Base-by-base conservation (phyloP, 2,329 filamentous ascomycete genomes). In the Fusarium humuli region DNA sequence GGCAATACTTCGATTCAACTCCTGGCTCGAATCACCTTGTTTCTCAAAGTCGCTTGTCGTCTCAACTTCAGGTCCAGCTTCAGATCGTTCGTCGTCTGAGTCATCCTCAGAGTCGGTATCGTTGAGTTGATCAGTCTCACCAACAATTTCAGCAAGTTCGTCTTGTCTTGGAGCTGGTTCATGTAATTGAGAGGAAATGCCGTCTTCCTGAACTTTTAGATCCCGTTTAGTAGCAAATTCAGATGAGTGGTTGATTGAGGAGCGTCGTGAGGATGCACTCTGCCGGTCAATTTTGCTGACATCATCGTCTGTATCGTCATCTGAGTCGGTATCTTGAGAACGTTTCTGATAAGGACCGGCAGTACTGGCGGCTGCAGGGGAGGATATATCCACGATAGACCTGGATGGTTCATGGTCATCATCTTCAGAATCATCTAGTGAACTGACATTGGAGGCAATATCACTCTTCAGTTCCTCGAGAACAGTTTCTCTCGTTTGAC, bases 81-180 rank as follows among this genome's bases (percentile, higher is more conserved):
- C 42, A 29, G 46, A 40, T 23, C 48, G 20, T n/a, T 47, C 50
- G 20, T 49, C 63, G 41, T 63, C 63, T 34, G 29, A 57, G 16
- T 57, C 56, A 20, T 48, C 44, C 18, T 69, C 66, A 12, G 47
- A 40, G 42, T 41, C 20, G 16, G 20, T 32, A 40, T 63, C 56
- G 16, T 49, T 41, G 29, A 47, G 44, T 14, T 52, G 23, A 54
- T n/a, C 48, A 16, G n/a, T n/a, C 22, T 63, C 50, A 20, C 56
- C 55, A n/a, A 5, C 37, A 25, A 22, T n/a, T 37, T 48, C 52
- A 20, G 6, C 25, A 25, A 22, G 22, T 32, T 48, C 58, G 10
- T 25, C 32, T n/a, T 34, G 30, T 23, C 58, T 25, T 14, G 52
- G 22, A 23, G 16, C 20, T 2, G 56, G 32, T 18, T 44, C 34